Base-by-base conservation (phyloP, 805 yeast genomes). In the Yamadazyma kitorensis region DNA sequence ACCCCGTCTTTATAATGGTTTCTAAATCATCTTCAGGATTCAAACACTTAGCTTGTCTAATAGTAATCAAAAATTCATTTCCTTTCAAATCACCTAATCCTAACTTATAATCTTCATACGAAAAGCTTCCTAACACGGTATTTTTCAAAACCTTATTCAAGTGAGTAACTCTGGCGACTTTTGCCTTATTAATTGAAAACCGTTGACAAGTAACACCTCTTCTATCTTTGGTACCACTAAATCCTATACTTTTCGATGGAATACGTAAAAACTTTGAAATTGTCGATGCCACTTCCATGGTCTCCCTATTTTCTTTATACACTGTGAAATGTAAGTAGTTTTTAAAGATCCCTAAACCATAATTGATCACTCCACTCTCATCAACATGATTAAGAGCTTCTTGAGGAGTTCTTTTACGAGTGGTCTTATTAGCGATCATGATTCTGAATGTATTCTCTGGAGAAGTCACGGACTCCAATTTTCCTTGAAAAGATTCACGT, bases 181-280 rank as follows among this genome's bases (percentile, higher is more conserved):
- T 75, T 33, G 86, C 77, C 45, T 76, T 78, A 34, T 79, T 75
- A 30, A 87, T 66, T 13, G 86, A 79, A 39, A 82, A 71, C 41
- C 78, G 74, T 60, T 93, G 99, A 33, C 87, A 87, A 4, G 99
- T 93, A 16, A 86, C 89, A 31, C 94, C 99, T 55, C 99, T 78
- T 48, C 98, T 76, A 57, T 93, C 99, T 52, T 93, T 93, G 2
- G 98, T 94, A 15, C 99, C 99, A 0, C 97, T 95, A 57, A 80
- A 87, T 33, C 86, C 72, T 22, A 93, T 70, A 25, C 68, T 54
- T 43, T 80, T 82, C 4, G 82, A 67, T n/a, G 89, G 91, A 14
- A 84, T 62, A 42, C 87, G 75, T 44, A 93, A 65, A 41, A 86
- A 74, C 52, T 82, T 82, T 31, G 89, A 68, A 31, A 93, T 63